Evolutionary conservation across 768 basidiomycete genomes (phyloP), one percentile per base, ranked within the genome.

Genomic region (Boletus coccyginus): DNA sequence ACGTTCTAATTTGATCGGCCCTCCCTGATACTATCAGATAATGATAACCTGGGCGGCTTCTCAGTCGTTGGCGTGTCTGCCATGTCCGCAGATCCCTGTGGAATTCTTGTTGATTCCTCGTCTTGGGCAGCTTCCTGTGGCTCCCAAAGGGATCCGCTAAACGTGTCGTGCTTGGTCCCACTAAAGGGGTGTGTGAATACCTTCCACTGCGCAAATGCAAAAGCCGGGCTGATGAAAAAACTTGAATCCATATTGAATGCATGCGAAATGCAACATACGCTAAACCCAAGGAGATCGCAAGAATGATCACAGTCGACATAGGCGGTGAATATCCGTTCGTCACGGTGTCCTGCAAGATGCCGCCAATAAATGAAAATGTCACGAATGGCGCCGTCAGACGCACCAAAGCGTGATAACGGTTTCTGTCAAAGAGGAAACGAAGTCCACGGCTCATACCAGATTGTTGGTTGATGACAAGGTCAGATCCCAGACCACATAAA

Each of bases 391-490:
- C 21, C 41, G 6, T 6, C 19, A 49, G 21, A 71, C 81, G 55
- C 57, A 87, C 85, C 55, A 77, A 72, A 50, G 74, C 66, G 70
- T 88, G 87, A 29, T 79, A 76, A 11, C 73, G 63, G 60, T 88
- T 88, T 43, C 81, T 74, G 63, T 88, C 87, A 56, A 87, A 78
- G 14, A 88, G 74, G 61, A 77, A 81, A 21, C 87, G 78, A 32
- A 88, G 74, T 3, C 86, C 87, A 21, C 79, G 72, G 61, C 85
- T 84, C 76, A 87, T 78, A 7, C 87, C 87, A 7, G 72, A 69
- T 62, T 88, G 86, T 60, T 77, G 73, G 57, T 86, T 77, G 48
- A 86, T 51, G 46, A 78, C 66, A 5, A 88, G 73, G 67, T 88
- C 87, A 12, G 81, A 62, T 21, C 78, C 85, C 10, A 88, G 75